Base-by-base conservation (phyloP, 192 early-diverging fungal genomes). In the Backusella circina region DNA sequence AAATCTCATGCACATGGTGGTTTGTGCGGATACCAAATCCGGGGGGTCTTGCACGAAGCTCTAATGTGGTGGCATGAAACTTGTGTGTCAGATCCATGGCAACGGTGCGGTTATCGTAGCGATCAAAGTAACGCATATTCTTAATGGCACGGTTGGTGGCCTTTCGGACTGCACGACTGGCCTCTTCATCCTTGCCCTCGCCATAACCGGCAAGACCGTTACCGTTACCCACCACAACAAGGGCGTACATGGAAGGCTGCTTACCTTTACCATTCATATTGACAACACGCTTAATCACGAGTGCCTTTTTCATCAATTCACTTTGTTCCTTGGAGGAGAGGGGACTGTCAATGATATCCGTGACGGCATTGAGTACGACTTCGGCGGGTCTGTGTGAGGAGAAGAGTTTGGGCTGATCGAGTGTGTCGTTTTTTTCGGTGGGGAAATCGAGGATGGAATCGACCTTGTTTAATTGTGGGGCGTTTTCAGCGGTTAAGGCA, bases 211-310 rank as follows among this genome's bases (percentile, higher is more conserved):
- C 96, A 41, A 92, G 85, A 1, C 98, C 98, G 44, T 91, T 87
- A 8, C 94, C 94, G 77, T 98, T 95, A 5, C 98, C 98, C 5
- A 99, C 97, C 3, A 98, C 95, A 7, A 99, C 98, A 51, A 97
- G 77, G 1, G 95, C 95, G 36, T 94, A 96, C 86, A 95, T 91
- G 33, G 91, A 91, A 37, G 91, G 90, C 30, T 91, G 83, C 77
- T 94, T 94, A 70, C 94, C 94, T 73, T 90, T 92, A 21, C 88
- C 86, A 36, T 92, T 94, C 90, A 92, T 90, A 78, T 93, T 92
- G 57, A 91, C 89, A 2, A 91, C 91, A 44, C 92, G 89, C 80
- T 91, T 92, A 28, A 94, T 85, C 16, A 93, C 84, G 54, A 95
- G 74, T 13, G 91, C 84, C 74, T 89, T 91, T 80, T 94, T 94